Base-by-base conservation (phyloP, 805 yeast species). In the Starmera quercuum region DNA sequence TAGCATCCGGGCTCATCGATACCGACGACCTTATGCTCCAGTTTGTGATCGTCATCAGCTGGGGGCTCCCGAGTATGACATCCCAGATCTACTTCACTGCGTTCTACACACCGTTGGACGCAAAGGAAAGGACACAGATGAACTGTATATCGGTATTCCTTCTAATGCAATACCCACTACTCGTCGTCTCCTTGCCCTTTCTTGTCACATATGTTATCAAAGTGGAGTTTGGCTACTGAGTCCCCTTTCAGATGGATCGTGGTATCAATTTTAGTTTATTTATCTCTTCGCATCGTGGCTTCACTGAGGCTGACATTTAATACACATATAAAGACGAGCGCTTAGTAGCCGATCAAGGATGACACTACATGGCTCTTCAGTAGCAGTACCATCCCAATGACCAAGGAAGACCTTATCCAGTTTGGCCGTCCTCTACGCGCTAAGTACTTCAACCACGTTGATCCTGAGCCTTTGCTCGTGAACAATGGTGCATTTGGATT, bases 41-140 rank as follows among this genome's bases (percentile, higher is more conserved):
- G 27, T 79, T 87, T 48, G 81, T 87, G 4, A 71, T 81, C 46
- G 78, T 81, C 20, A 65, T 86, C 23, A 75, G 78, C 11, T 80
- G 75, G 48, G 82, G 87, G 0, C 68, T 84, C 38, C 96, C 97
- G 0, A 79, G 83, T 32, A 94, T 95, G 2, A 88, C 96, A 0
- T 69, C 88, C 0, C 76, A 85, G 47, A 77, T 87, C 13, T 88
- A 86, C 54, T 67, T 87, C 40, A 86, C 96, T 2, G 87, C 95
- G 3, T 76, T 83, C 49, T 83, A 78, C 56, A 77, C 88, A 2
- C 88, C 86, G 9, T 39, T 47, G 11, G 37, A 33, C 13, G 26
- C 32, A 8, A 18, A 24, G 6, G 42, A 39, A 7, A 21, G 29
- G 17, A 10, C 32, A 7, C 42, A 39, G 14, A 39, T 39, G 42